Percentiles rank a stretch among this genome's conserved stretches.
Evolutionary conservation across 2,329 filamentous ascomycete genomes (phyloP).

Genomic region (Nemania sp.): DNA sequence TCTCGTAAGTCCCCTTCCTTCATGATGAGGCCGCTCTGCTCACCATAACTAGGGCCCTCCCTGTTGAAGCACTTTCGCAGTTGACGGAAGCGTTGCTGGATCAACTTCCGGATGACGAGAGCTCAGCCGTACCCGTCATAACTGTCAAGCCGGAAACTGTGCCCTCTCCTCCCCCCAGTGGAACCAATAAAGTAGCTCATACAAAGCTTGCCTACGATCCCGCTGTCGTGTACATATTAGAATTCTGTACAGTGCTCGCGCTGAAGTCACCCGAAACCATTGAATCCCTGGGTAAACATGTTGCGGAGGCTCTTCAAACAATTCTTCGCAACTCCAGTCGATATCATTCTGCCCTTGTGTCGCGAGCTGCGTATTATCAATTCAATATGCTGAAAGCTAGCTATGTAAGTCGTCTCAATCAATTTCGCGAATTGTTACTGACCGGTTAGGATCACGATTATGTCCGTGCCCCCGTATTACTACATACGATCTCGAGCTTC

Average conservation of each 20-base stretch:
- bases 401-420: conserved; percentile 69
- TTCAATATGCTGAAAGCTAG: conserved; percentile 79
- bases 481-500: conserved; percentile 90
- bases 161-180: conserved; percentile 62
- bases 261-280: conserved; percentile 76
- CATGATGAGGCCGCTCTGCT: neutral
- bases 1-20: conserved; percentile 61
- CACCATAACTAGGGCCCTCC: conserved; percentile 56
- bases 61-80: conserved; percentile 58
- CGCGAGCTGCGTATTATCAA: conserved; percentile 84
- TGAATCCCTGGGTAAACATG: conserved; percentile 71
- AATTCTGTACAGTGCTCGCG: conserved; percentile 82
- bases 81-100: conserved; percentile 75
- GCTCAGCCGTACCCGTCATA: conserved; percentile 73
- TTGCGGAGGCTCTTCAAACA: conserved; percentile 79
- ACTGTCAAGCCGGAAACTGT: conserved; percentile 86
- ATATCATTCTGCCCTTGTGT: conserved; percentile 81
- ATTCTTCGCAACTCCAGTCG: conserved; percentile 78
- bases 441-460: conserved; percentile 77
- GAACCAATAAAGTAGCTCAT: conserved; percentile 57
- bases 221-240: conserved; percentile 84
- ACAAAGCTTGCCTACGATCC: conserved; percentile 77
- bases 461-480: conserved; percentile 84
- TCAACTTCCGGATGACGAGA: conserved; percentile 82
- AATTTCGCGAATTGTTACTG: conserved; percentile 19